These are phyloP conservation scores for Diaporthe aspalathi DNA, from an alignment of 2,329 filamentous ascomycete species.

Conservation along the genomic window DNA sequence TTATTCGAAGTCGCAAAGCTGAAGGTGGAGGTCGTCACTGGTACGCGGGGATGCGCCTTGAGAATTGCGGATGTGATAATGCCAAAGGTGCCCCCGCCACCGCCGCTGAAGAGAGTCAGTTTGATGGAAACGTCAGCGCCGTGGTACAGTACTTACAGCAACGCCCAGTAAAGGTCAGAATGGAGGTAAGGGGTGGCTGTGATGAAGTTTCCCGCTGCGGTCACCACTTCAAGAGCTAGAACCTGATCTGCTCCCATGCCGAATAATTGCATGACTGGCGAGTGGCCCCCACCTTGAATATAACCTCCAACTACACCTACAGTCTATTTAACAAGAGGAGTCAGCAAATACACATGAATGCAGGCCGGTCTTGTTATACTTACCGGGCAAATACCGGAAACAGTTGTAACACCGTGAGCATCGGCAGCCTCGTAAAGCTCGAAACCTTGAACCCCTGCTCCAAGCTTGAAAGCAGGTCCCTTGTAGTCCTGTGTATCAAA, in stretches of 20 bases:
- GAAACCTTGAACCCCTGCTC: conserved; percentile 30
- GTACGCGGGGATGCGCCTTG: conserved; percentile 43
- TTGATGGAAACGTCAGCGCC: background rate
- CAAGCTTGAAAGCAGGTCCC: conserved; percentile 59
- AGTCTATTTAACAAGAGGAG: conserved; percentile 20
- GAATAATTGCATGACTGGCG: conserved; percentile 5
- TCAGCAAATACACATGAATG: background rate
- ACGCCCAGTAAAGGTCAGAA: conserved; percentile 61
- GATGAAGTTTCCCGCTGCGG: conserved; percentile 55
- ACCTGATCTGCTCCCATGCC: conserved; percentile 30
- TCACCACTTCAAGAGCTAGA: conserved; percentile 56
- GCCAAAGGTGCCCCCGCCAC: conserved; percentile 51
- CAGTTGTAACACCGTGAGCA: conserved; percentile 10
- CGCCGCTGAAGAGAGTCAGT: conserved; percentile 54
- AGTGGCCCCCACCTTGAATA: conserved; percentile 28
- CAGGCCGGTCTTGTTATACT: background rate
- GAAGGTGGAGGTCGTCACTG: conserved; percentile 42
- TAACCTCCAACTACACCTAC: conserved; percentile 24
- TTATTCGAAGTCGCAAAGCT: conserved; percentile 56
- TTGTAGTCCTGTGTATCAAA: conserved; percentile 46
- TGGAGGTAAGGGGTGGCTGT: conserved; percentile 54
- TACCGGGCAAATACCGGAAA: conserved; percentile 34
- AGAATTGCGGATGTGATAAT: conserved; percentile 47
- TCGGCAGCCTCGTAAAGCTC: conserved; percentile 27
- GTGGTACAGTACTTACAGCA: conserved; percentile 43